phyloP scores from a whole-genome alignment of 805 yeast species.

The Priceomyces carsonii region DNA sequence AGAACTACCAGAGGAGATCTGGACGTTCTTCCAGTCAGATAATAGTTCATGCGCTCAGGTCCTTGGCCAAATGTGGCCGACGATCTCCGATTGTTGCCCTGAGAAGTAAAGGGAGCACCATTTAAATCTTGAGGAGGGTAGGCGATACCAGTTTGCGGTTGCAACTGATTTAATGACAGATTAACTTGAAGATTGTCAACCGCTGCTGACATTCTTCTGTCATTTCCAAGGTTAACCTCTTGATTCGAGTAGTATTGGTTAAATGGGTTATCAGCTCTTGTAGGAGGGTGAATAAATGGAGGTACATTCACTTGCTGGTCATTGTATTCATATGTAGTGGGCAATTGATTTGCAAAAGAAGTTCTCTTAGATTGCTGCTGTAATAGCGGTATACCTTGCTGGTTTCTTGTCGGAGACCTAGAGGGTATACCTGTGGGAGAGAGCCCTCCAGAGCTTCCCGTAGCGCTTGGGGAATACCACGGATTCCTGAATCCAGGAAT shows the following conservation, averaged over 20 bases:
- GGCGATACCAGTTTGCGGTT: constrained; percentile 4
- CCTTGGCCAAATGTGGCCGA: constrained; percentile 21
- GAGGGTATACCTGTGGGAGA: constrained; percentile 9
- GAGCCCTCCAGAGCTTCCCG: constrained; percentile 1
- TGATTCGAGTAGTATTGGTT: constrained; percentile 41
- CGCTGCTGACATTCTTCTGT: constrained; percentile 40
- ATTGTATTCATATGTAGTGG: constrained; percentile 51
- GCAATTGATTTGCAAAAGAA: constrained; percentile 47
- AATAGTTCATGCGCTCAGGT: constrained; percentile 9
- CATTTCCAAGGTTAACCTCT: constrained; percentile 32
- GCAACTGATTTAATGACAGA: constrained; percentile 1
- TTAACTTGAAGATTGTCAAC: constrained; percentile 20
- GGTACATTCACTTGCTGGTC: constrained; percentile 21
- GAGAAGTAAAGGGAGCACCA: constrained; percentile 1
- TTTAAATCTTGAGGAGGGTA: constrained; percentile 11
- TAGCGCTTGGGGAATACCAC: constrained; percentile 36
- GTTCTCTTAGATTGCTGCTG: constrained; percentile 30
- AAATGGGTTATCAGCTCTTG: constrained; percentile 47
- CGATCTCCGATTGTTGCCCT: constrained; percentile 17
- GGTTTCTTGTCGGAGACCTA: constrained; percentile 30
- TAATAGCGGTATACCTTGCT: constrained; percentile 23
- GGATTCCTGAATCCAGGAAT: constrained; percentile 43
- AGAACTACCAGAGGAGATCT: constrained; percentile 35
- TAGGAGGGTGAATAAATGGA: constrained; percentile 42
- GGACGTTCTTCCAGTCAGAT: constrained; percentile 15